phyloP scores from a whole-genome alignment of 345 rosid species.

The Physaria fendleri region DNA sequence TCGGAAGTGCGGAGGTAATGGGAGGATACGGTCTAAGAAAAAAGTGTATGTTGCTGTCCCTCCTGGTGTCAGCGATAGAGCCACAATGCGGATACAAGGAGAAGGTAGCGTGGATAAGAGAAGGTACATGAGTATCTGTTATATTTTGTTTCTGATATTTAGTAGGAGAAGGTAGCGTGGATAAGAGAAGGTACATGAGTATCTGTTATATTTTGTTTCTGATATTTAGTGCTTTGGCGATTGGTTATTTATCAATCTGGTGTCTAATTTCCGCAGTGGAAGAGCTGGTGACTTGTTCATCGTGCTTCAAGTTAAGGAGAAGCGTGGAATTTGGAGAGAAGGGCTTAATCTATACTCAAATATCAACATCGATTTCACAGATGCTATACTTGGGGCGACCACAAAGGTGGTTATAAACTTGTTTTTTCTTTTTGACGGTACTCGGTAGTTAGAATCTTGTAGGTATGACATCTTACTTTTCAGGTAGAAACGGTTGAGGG shows the following conservation, averaged over 20 bases:
- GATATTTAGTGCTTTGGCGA: neutral
- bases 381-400: constrained; percentile 73
- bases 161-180: constrained; percentile 68
- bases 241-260: neutral
- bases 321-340: constrained; percentile 71
- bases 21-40: constrained; percentile 50
- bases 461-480: neutral
- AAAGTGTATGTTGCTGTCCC: constrained; percentile 55
- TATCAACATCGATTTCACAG: constrained; percentile 62
- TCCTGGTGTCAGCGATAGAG: constrained; percentile 75
- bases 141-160: too few relatives aligned
- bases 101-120: constrained; percentile 65
- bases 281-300: constrained; percentile 68
- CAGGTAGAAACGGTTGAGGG: constrained; percentile 96
- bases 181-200: constrained; percentile 51
- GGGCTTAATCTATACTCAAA: constrained; percentile 77
- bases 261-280: constrained; percentile 39
- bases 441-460: neutral
- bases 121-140: constrained; percentile 39
- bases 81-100: constrained; percentile 58
- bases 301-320: constrained; percentile 56
- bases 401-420: constrained; percentile 42
- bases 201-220: neutral
- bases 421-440: neutral
- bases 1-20: constrained; percentile 53